These are phyloP conservation scores for Fomitopsis pulvina DNA, from an alignment of 768 basidiomycete species.

Conservation along the genomic window DNA sequence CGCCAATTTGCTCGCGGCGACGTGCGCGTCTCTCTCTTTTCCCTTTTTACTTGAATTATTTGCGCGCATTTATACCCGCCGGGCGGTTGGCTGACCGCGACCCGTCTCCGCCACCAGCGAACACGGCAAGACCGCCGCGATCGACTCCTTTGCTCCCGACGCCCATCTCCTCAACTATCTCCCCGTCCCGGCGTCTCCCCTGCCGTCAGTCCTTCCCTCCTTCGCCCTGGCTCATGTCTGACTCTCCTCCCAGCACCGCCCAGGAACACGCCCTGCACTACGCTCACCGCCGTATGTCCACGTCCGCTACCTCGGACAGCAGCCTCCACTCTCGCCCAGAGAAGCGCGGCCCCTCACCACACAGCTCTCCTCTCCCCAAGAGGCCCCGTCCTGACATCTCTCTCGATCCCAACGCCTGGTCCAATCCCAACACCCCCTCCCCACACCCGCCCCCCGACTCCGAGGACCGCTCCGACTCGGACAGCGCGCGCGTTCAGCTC, in stretches of 20 bases:
- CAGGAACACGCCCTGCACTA: conserved; percentile 46
- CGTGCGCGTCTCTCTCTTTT: conserved; percentile 7
- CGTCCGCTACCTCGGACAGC: conserved; percentile 66
- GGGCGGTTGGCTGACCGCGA: conserved; percentile 5
- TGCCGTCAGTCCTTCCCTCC: conserved; percentile 16
- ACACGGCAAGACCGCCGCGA: conserved; percentile 30
- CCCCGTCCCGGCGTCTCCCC: conserved; percentile 37
- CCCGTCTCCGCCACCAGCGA: conserved; percentile 22
- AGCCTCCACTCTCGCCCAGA: conserved; percentile 52
- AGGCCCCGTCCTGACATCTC: conserved; percentile 32
- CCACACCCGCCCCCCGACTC: conserved; percentile 15
- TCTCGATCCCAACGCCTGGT: conserved; percentile 17
- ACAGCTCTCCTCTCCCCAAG: conserved; percentile 43
- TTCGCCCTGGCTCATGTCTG: conserved; percentile 5
- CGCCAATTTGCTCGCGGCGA: neutral
- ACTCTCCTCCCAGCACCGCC: conserved; percentile 10
- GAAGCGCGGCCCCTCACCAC: conserved; percentile 52
- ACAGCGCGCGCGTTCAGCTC: conserved; percentile 53
- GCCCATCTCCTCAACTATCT: conserved; percentile 32
- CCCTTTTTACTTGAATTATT: neutral
- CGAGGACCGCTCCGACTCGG: conserved; percentile 35
- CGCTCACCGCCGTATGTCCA: conserved; percentile 68
- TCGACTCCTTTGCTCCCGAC: conserved; percentile 31
- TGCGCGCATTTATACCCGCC: neutral
- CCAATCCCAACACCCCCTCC: conserved; percentile 19